phyloP scores from a whole-genome alignment of 2,329 filamentous ascomycete genomes.

The Davidsoniella virescens region DNA sequence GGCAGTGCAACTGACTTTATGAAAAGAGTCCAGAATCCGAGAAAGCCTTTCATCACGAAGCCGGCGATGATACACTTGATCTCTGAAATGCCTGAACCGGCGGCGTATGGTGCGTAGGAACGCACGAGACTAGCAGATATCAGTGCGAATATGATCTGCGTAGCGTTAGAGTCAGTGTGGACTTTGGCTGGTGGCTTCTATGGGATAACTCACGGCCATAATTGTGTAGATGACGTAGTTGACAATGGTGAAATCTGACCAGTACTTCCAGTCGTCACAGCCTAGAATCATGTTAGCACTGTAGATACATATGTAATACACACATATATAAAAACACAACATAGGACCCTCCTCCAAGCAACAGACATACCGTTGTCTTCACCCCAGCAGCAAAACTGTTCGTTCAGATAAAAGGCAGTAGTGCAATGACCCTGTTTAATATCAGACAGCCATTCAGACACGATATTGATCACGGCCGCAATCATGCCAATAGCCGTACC shows the following conservation, averaged over 20 bases:
- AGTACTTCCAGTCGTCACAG: constrained; percentile 76
- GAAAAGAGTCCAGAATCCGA: constrained; percentile 76
- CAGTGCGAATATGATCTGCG: constrained; percentile 59
- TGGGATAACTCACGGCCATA: constrained; percentile 47
- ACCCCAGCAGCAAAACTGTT: constrained; percentile 96
- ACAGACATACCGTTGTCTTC: constrained; percentile 53
- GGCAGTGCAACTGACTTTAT: constrained; percentile 91
- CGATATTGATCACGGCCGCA: constrained; percentile 82
- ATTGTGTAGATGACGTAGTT: constrained; percentile 84
- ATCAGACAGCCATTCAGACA: constrained; percentile 93
- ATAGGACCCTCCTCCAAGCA: too few relatives aligned
- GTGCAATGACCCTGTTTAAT: constrained; percentile 93
- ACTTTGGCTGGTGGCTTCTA: neutral
- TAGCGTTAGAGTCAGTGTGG: constrained; percentile 14
- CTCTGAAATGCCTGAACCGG: constrained; percentile 91
- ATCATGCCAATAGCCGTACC: constrained; percentile 86
- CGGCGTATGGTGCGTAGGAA: constrained; percentile 85
- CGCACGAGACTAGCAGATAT: constrained; percentile 74
- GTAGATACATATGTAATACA: neutral
- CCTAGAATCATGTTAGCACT: constrained; percentile 27
- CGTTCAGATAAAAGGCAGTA: constrained; percentile 91
- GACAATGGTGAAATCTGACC: constrained; percentile 60
- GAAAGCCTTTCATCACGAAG: constrained; percentile 97
- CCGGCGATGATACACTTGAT: constrained; percentile 99
- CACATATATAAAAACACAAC: neutral